phyloP scores from a whole-genome alignment of 805 yeast species.

The Clavispora carvajalis region DNA sequence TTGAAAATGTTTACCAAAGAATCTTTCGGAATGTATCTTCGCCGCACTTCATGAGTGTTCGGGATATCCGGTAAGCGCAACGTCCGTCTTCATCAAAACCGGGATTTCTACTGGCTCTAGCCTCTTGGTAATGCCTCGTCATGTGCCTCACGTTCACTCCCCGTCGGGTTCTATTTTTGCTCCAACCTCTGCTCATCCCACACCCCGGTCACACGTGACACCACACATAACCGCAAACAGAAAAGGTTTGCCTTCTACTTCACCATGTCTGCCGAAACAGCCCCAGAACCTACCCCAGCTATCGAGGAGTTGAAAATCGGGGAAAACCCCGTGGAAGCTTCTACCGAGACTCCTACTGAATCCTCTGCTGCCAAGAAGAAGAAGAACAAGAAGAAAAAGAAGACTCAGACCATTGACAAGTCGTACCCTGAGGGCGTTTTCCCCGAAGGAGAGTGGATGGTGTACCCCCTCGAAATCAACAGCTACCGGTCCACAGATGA shows the following conservation, averaged over 20 bases:
- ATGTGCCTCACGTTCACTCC: no score
- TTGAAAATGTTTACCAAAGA: no score
- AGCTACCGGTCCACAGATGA: conserved; percentile 76
- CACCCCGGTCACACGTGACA: conserved; percentile 7
- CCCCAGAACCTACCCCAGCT: not conserved
- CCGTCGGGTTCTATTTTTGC: no score
- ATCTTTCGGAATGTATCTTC: no score
- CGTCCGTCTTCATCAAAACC: no score
- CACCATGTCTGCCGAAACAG: conserved; percentile 2
- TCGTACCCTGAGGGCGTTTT: conserved; percentile 66
- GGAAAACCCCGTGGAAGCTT: not conserved
- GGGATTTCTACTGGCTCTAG: no score
- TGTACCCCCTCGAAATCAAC: conserved; percentile 63
- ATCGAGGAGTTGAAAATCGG: conserved; percentile 3
- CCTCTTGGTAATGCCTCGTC: no score
- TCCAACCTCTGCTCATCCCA: not conserved
- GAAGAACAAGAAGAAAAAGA: conserved; percentile 44
- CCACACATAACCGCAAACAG: not conserved
- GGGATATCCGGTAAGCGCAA: no score
- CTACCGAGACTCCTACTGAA: conserved; percentile 2
- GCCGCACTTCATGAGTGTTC: no score
- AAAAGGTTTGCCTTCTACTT: not conserved
- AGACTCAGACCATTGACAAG: conserved; percentile 57
- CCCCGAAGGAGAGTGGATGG: conserved; percentile 87
- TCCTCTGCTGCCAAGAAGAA: conserved; percentile 21